A percentile compares a stretch with the other conserved stretches of the same genome.
Evolutionary conservation across 106 monocot species (phyloP).

Genomic region (Triglochin maritima): DNA sequence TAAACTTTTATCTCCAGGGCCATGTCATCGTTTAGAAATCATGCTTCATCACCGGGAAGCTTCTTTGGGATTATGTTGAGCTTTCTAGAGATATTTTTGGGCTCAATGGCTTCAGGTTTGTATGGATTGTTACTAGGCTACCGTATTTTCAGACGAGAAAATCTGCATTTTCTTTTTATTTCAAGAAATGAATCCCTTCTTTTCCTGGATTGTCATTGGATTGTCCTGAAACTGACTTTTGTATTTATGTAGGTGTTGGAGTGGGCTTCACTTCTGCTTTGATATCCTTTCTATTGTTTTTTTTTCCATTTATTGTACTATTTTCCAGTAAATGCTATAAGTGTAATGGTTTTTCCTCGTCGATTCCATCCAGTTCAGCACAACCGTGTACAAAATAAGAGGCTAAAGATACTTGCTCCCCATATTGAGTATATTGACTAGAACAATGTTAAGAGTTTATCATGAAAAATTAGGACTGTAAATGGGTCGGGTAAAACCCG

Average conservation of each 20-base stretch:
- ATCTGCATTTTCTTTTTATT: not conserved
- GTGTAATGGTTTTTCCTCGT: not conserved
- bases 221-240: not conserved
- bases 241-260: slow-evolving; percentile 49
- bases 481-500: too few relatives aligned
- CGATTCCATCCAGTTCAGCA: too few relatives aligned
- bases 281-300: slow-evolving; percentile 56
- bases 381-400: too few relatives aligned
- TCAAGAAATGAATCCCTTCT: not conserved
- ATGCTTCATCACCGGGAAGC: slow-evolving; percentile 49
- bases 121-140: not conserved
- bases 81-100: slow-evolving; percentile 98
- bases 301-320: not conserved
- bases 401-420: too few relatives aligned
- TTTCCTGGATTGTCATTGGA: not conserved
- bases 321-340: not conserved
- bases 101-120: slow-evolving; percentile 88
- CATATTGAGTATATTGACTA: too few relatives aligned
- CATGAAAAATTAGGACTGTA: too few relatives aligned
- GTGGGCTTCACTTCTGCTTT: slow-evolving; percentile 91
- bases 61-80: slow-evolving; percentile 55
- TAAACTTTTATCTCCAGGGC: slow-evolving; percentile 42
- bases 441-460: too few relatives aligned
- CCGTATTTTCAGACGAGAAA: not conserved
- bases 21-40: slow-evolving; percentile 85